phyloP scores from a whole-genome alignment of 2,329 filamentous ascomycete species.

The Aspergillus ibericus region DNA sequence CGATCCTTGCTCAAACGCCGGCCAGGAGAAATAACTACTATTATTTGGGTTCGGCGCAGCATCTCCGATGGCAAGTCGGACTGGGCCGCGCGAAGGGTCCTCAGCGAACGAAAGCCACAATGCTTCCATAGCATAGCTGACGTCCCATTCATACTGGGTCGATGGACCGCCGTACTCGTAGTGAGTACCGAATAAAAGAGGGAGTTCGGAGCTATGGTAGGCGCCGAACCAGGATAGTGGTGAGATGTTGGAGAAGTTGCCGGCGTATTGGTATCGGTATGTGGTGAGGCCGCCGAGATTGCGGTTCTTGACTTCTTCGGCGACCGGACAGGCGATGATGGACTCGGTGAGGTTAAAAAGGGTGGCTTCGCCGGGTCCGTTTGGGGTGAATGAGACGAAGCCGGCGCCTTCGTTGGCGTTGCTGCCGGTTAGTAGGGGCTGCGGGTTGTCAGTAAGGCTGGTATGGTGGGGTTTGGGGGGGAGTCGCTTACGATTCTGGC shows the following conservation, averaged over 20 bases:
- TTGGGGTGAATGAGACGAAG: constrained; percentile 1
- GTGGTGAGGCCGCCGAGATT: not conserved
- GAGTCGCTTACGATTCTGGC: not conserved
- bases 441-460: not conserved
- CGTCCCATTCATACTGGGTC: constrained; percentile 2
- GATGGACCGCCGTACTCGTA: not conserved
- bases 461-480: not conserved
- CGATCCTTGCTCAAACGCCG: not conserved
- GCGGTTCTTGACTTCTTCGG: constrained; percentile 2
- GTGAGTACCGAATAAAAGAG: constrained; percentile 5
- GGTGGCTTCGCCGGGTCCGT: not conserved
- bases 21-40: not conserved
- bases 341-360: constrained; percentile 2
- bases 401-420: constrained; percentile 11
- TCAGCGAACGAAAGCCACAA: constrained; percentile 2
- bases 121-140: constrained; percentile 2
- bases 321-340: not conserved
- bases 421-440: constrained; percentile 3
- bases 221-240: constrained; percentile 5
- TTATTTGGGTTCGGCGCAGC: not conserved
- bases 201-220: constrained; percentile 6
- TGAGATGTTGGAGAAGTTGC: constrained; percentile 10
- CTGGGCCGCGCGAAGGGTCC: not conserved
- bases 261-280: constrained; percentile 8
- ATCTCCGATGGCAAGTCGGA: not conserved